Conservation (phyloP, 306 rosid species). For the Hylodesmum podocarpum region DNA sequence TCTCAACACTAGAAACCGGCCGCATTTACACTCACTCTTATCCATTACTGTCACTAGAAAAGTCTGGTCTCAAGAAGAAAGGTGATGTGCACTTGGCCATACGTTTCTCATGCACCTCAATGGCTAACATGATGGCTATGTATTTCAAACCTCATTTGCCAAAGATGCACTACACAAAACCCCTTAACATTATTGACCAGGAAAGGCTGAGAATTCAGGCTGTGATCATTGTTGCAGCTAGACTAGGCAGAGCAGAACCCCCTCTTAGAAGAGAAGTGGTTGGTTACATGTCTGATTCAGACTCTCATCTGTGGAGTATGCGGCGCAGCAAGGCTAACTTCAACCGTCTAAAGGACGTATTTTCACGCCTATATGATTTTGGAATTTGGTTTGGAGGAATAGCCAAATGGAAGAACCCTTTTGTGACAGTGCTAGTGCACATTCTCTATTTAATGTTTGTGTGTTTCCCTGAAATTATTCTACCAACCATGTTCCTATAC, state of each 20-base stretch:
- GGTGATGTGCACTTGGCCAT: conserved; percentile 94
- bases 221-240: conserved; percentile 63
- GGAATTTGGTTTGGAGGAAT: conserved; percentile 83
- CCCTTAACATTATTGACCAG: conserved; percentile 70
- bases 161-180: conserved; percentile 83
- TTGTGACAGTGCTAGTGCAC: conserved; percentile 81
- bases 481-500: conserved; percentile 87
- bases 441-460: conserved; percentile 77
- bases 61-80: conserved; percentile 85
- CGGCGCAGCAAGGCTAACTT: conserved; percentile 97
- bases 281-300: conserved; percentile 80
- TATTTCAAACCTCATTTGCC: conserved; percentile 84
- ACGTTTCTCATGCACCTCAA: conserved; percentile 72
- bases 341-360: conserved; percentile 56
- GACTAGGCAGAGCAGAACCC: conserved; percentile 82
- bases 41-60: conserved; percentile 69
- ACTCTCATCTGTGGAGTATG: conserved; percentile 93
- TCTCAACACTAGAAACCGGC: conserved; percentile 80
- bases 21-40: conserved; percentile 78
- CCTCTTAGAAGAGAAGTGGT: conserved; percentile 82
- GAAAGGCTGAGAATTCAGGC: conserved; percentile 73
- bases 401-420: conserved; percentile 64
- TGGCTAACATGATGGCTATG: conserved; percentile 50
- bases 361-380: conserved; percentile 47
- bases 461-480: conserved; percentile 76